A percentile compares a stretch with the other conserved stretches of the same genome.
These are phyloP conservation scores for Arabidopsis suecica DNA, from an alignment of 345 rosid genomes.

Conservation along the genomic window DNA sequence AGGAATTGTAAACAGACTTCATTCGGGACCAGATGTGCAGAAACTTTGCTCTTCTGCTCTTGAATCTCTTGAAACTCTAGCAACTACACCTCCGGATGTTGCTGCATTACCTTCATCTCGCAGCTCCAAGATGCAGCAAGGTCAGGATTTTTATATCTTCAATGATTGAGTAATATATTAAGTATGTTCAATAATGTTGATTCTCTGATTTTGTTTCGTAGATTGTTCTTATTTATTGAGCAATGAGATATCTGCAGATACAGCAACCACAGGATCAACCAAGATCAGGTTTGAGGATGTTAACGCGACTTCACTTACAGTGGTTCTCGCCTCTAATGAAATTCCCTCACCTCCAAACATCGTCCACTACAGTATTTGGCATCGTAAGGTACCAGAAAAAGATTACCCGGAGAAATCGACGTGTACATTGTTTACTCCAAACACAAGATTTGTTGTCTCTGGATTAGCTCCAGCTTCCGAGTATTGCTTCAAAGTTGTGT, in stretches of 20 bases:
- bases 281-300: conserved; percentile 73
- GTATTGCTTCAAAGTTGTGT: conserved; percentile 69
- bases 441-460: conserved; percentile 62
- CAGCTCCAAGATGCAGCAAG: conserved; percentile 28
- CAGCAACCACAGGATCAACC: conserved; percentile 45
- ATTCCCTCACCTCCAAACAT: conserved; percentile 46
- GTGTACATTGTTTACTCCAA: conserved; percentile 63
- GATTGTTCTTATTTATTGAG: conserved; percentile 41
- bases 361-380: conserved; percentile 75
- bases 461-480: conserved; percentile 72
- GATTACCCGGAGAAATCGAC: conserved; percentile 73
- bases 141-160: conserved; percentile 25
- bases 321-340: conserved; percentile 59
- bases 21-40: conserved; percentile 77
- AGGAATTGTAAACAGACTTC: conserved; percentile 79
- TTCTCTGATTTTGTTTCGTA: conserved; percentile 39
- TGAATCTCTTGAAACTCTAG: conserved; percentile 55
- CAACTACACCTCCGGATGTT: conserved; percentile 30
- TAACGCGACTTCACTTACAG: conserved; percentile 62
- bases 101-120: conserved; percentile 21
- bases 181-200: conserved; percentile 22
- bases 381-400: conserved; percentile 59
- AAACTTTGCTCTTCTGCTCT: conserved; percentile 70
- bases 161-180: background rate
- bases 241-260: conserved; percentile 47